Conservation (phyloP, 129 eudicot species). For the Chrysanthemum makinoi region DNA sequence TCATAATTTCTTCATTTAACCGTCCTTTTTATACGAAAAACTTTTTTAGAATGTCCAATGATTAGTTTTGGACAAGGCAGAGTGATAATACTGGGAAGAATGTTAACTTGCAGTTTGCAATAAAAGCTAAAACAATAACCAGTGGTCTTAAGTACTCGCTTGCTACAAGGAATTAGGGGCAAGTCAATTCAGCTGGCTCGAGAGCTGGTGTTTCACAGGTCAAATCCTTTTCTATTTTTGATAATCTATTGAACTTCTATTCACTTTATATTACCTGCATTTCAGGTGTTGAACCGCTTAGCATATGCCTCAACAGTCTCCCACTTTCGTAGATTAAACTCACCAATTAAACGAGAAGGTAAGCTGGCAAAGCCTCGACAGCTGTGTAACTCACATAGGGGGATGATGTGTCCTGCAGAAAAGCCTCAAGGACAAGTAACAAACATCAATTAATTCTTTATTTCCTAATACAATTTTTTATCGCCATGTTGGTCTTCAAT, state of each 20-base stretch:
- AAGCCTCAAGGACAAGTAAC: slow-evolving; percentile 81
- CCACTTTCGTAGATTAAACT: slow-evolving; percentile 69
- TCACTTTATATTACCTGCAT: background rate
- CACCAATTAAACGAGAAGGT: slow-evolving; percentile 77
- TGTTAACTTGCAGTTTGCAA: slow-evolving; percentile 39
- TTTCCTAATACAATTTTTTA: background rate
- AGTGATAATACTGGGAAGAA: slow-evolving; percentile 71
- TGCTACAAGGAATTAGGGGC: slow-evolving; percentile 88
- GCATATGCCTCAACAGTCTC: slow-evolving; percentile 80
- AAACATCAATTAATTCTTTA: background rate
- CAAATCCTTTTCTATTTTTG: background rate
- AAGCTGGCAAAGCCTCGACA: slow-evolving; percentile 81
- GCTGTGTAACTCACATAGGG: slow-evolving; percentile 78
- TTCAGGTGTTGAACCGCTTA: slow-evolving; percentile 65
- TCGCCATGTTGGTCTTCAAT: no score
- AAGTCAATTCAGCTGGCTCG: slow-evolving; percentile 73
- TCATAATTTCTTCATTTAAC: background rate
- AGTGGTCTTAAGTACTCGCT: slow-evolving; percentile 46
- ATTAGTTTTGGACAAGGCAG: slow-evolving; percentile 17
- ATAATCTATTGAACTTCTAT: background rate
- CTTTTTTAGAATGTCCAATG: background rate
- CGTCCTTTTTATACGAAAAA: background rate
- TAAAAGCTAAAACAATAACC: no score
- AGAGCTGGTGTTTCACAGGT: slow-evolving; percentile 89
- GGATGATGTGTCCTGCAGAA: slow-evolving; percentile 83